Conservation (phyloP, 345 rosid genomes). For the Rhodamnia rubescens region DNA sequence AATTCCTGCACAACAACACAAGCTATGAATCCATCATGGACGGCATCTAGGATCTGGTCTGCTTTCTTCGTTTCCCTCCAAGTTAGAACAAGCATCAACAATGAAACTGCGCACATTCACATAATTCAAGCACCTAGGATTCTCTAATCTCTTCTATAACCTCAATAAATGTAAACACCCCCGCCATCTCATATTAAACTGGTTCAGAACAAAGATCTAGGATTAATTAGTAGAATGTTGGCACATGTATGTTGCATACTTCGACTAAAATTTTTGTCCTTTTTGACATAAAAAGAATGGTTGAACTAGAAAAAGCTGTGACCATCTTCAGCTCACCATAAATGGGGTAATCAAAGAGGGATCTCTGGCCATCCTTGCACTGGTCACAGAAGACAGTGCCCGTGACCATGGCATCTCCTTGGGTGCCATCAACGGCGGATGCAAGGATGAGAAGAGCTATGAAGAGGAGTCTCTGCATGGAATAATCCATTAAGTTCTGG, state of each 20-base stretch:
- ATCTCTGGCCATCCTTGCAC: slow-evolving; percentile 73
- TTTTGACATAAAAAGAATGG: neutral
- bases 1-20: slow-evolving; percentile 30
- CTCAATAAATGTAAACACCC: neutral
- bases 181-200: neutral
- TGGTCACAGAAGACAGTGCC: slow-evolving; percentile 86
- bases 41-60: neutral
- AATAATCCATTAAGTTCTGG: neutral
- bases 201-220: neutral
- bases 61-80: neutral
- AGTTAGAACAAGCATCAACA: neutral
- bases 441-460: slow-evolving; percentile 31
- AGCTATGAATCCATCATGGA: neutral
- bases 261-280: too few species aligned
- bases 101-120: neutral
- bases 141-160: neutral
- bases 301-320: neutral
- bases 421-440: slow-evolving; percentile 31
- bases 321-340: slow-evolving; percentile 23
- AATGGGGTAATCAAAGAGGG: slow-evolving; percentile 73
- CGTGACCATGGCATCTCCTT: slow-evolving; percentile 46
- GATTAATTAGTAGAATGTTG: neutral
- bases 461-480: slow-evolving; percentile 14
- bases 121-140: neutral
- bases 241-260: neutral